phyloP scores from a whole-genome alignment of 2,329 filamentous ascomycete species.

The Fusarium verticillioides region DNA sequence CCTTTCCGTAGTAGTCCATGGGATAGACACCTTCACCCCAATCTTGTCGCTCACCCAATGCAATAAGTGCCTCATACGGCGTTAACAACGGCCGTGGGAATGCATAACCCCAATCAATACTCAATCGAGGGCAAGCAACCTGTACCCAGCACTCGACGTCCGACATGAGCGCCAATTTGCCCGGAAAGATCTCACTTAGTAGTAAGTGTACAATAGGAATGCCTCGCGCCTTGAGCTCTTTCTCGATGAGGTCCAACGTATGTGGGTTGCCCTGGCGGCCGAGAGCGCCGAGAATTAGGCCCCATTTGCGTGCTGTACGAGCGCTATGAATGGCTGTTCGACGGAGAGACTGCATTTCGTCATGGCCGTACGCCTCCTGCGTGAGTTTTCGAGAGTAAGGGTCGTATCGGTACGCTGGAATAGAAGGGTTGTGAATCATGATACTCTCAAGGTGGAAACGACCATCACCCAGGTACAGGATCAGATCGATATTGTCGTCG shows the following conservation, averaged over 20 bases:
- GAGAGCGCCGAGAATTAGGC: slow-evolving; percentile 90
- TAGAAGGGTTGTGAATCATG: slow-evolving; percentile 96
- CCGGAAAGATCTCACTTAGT: slow-evolving; percentile 95
- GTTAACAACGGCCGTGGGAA: slow-evolving; percentile 90
- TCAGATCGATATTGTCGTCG: slow-evolving; percentile 73
- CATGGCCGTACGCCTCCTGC: slow-evolving; percentile 89
- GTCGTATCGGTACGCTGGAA: slow-evolving; percentile 95
- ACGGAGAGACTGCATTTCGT: slow-evolving; percentile 87
- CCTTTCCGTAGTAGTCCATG: slow-evolving; percentile 98
- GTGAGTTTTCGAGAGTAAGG: slow-evolving; percentile 94
- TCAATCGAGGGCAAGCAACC: slow-evolving; percentile 94
- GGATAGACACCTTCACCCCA: slow-evolving; percentile 85
- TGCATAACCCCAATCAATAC: slow-evolving; percentile 99
- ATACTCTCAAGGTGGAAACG: slow-evolving; percentile 97
- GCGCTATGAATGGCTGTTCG: slow-evolving; percentile 81
- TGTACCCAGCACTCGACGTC: slow-evolving; percentile 99
- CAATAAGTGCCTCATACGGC: slow-evolving; percentile 93
- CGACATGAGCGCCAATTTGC: slow-evolving; percentile 90
- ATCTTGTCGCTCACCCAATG: slow-evolving; percentile 81
- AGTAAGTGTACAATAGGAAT: slow-evolving; percentile 88
- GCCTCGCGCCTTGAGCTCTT: slow-evolving; percentile 74
- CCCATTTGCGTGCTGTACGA: slow-evolving; percentile 86
- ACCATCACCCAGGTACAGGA: slow-evolving; percentile 91
- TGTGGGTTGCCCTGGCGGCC: slow-evolving; percentile 96
- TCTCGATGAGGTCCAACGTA: slow-evolving; percentile 88